Evolutionary conservation across 202 grass and related monocot genomes (phyloP).

Genomic region (Musa balbisiana): DNA sequence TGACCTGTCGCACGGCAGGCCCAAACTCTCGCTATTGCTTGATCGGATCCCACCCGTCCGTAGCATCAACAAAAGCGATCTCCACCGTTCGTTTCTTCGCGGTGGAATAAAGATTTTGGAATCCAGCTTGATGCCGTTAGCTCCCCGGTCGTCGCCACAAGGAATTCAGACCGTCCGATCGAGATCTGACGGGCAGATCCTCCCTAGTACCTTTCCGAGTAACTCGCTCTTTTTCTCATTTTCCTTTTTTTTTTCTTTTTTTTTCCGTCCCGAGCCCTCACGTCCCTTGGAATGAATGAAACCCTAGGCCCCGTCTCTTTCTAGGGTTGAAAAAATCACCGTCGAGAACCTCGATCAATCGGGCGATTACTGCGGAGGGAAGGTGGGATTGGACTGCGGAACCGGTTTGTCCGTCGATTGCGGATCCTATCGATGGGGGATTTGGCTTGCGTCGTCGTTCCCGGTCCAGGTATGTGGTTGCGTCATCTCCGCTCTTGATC

Average conservation of each 20-base stretch:
- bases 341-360: constrained; percentile 7
- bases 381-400: background rate
- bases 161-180: constrained; percentile 13
- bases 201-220: constrained; percentile 1
- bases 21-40: constrained; percentile 21
- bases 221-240: constrained; percentile 19
- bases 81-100: background rate
- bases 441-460: constrained; percentile 19
- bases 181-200: constrained; percentile 24
- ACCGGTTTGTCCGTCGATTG: constrained; percentile 32
- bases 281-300: constrained; percentile 29
- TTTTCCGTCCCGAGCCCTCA: constrained; percentile 16
- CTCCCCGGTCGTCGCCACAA: background rate
- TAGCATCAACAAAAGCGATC: background rate
- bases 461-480: constrained; percentile 24
- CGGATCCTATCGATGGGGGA: constrained; percentile 20
- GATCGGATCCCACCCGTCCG: background rate
- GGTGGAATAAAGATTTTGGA: background rate
- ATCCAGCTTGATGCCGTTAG: background rate
- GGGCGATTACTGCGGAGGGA: constrained; percentile 31
- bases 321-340: constrained; percentile 30
- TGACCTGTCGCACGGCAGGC: constrained; percentile 12
- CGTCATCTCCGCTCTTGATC: constrained; percentile 4
- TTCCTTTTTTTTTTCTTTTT: constrained; percentile 17
- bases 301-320: constrained; percentile 33